A percentile compares a stretch with the other conserved stretches of the same genome.
phyloP scores from a whole-genome alignment of 805 yeast species.

The Suhomyces sp. region DNA sequence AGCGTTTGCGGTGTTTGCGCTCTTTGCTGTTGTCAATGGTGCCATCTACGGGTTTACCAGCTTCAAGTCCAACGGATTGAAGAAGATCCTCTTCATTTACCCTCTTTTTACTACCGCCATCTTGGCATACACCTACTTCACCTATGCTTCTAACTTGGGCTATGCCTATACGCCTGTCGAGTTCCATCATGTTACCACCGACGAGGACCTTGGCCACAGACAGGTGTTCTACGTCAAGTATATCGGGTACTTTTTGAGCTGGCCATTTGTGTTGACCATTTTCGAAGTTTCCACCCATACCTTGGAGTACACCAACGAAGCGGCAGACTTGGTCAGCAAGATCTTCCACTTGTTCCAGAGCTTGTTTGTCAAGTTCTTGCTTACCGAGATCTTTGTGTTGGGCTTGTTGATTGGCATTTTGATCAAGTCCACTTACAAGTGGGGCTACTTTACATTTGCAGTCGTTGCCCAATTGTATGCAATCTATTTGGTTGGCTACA shows the following conservation, averaged over 20 bases:
- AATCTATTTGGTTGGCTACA: conserved; percentile 27
- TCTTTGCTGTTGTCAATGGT: conserved; percentile 31
- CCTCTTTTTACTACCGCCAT: conserved; percentile 43
- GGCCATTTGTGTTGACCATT: conserved; percentile 42
- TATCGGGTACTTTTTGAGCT: conserved; percentile 56
- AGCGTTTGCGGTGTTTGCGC: conserved; percentile 47
- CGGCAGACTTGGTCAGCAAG: conserved; percentile 22
- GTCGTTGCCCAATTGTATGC: conserved; percentile 42
- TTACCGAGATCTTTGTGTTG: conserved; percentile 49
- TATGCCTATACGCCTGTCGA: conserved; percentile 46
- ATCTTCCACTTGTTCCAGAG: conserved; percentile 33
- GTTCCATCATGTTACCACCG: conserved; percentile 45
- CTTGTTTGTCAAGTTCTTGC: conserved; percentile 40
- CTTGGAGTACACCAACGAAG: conserved; percentile 31
- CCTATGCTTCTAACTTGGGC: conserved; percentile 59
- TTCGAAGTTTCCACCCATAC: conserved; percentile 27
- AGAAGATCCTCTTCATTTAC: conserved; percentile 32
- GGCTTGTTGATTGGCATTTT: conserved; percentile 56
- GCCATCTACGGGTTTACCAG: conserved; percentile 21
- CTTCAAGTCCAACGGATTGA: conserved; percentile 20
- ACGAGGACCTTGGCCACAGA: conserved; percentile 32
- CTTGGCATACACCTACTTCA: conserved; percentile 49
- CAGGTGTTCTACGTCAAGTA: conserved; percentile 56
- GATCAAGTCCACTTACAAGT: conserved; percentile 55
- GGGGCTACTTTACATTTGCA: conserved; percentile 67